Base-by-base conservation (phyloP, 495 filamentous ascomycete species). In the Penicillium bovifimosum region DNA sequence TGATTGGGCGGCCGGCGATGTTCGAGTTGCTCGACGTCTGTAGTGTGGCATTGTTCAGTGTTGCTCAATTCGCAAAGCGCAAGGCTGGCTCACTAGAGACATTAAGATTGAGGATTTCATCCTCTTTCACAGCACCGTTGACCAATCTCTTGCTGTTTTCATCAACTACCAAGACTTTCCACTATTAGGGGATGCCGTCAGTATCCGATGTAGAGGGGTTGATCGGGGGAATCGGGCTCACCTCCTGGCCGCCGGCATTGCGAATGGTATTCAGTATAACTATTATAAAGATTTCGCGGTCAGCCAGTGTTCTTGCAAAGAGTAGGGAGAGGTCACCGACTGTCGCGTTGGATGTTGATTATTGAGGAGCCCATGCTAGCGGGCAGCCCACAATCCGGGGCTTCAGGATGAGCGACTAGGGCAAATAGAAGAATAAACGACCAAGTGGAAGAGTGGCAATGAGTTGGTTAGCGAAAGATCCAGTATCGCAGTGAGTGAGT, bases 161-260 rank as follows among this genome's bases (percentile, higher is more conserved):
- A 71, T 98, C 93, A 58, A 95, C 70, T 28, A 98, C 86, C 61
- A 97, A 72, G 58, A 96, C 86, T 79, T 96, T 96, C 93, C 93
- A 97, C 92, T 97, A 65, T 41, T 47, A 50, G 35, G 38, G 56
- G 17, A 14, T 46, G 54, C 40, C 50, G 65, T 64, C 46, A 73
- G 64, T 62, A 50, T 62, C 50, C 53, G 66, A 41, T 38, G 51
- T 55, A 39, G 58, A 61, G 44, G 56, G 64, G 46, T 60, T 55
- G 47, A 51, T 34, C 41, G 42, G 52, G 29, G 17, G 47, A 45
- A 27, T 29, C 47, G 40, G 44, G 56, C 79, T 50, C 69, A 85
- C 83, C 60, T 87, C 80, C 60, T 78, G 73, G 55, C 73, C 79
- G 40, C 74, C 81, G 42, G 80, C 76, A 66, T 79, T 67, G 50